These are phyloP conservation scores for Phytophthora ramorum DNA, from an alignment of 352 stramenopile genomes.

Conservation along the genomic window DNA sequence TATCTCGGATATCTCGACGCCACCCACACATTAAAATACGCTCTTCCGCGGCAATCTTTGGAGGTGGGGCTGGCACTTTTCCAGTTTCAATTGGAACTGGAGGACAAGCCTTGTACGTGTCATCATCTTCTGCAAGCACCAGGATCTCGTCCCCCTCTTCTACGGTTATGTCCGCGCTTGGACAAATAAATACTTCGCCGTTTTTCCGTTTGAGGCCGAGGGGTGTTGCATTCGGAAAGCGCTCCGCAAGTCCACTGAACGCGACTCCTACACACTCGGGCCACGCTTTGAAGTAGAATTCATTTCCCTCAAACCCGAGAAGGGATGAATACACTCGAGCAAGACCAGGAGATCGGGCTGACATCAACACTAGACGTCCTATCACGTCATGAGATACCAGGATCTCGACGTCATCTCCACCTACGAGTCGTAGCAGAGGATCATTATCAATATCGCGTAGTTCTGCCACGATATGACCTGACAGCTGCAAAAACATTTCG, in stretches of 20 bases:
- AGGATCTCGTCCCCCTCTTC: constrained; percentile 75
- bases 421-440: constrained; percentile 78
- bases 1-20: constrained; percentile 90
- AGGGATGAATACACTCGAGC: constrained; percentile 69
- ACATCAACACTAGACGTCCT: constrained; percentile 87
- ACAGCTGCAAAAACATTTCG: constrained; percentile 36
- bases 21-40: constrained; percentile 89
- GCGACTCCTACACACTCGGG: constrained; percentile 73
- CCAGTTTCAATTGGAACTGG: constrained; percentile 49
- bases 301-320: constrained; percentile 89
- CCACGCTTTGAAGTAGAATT: constrained; percentile 92
- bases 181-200: constrained; percentile 72
- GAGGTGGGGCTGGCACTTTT: constrained; percentile 28
- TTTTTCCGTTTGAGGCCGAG: constrained; percentile 74
- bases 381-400: constrained; percentile 92
- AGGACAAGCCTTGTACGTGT: constrained; percentile 81
- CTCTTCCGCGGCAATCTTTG: constrained; percentile 47
- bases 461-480: constrained; percentile 88
- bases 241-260: constrained; percentile 71
- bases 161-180: constrained; percentile 39
- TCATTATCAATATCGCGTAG: constrained; percentile 91
- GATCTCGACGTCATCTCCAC: constrained; percentile 81
- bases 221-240: constrained; percentile 84
- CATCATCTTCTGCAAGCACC: constrained; percentile 88
- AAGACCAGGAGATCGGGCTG: constrained; percentile 79